A percentile compares a stretch with the other conserved stretches of the same genome.
Evolutionary conservation across 177 flowering plant species (phyloP).

Genomic region (Vitis hybrid): DNA sequence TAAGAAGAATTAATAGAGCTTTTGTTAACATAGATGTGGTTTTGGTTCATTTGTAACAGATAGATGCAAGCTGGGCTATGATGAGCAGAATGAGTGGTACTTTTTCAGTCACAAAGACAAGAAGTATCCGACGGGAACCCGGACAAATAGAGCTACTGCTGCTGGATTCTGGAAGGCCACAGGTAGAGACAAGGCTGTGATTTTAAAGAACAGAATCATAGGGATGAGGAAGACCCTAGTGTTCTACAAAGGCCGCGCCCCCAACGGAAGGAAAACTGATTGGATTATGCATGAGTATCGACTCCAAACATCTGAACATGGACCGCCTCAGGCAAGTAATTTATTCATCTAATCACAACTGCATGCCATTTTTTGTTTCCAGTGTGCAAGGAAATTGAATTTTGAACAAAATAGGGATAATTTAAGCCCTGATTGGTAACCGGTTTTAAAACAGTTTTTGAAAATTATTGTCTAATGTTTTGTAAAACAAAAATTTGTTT

Average conservation of each 20-base stretch:
- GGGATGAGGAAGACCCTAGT: conserved; percentile 95
- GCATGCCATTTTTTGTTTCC: background rate
- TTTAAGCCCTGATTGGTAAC: too few species aligned
- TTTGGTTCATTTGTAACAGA: conserved; percentile 31
- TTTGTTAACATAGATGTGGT: background rate
- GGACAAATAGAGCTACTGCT: conserved; percentile 85
- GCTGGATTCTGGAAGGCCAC: conserved; percentile 99
- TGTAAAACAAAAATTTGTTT: too few species aligned
- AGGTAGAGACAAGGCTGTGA: conserved; percentile 82
- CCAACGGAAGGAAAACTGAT: conserved; percentile 77
- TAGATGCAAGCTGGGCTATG: conserved; percentile 72
- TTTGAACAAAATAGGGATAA: too few species aligned
- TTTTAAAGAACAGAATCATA: conserved; percentile 61
- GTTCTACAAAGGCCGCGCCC: conserved; percentile 87
- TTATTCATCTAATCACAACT: background rate
- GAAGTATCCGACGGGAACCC: conserved; percentile 89
- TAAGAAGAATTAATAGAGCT: conserved; percentile 1
- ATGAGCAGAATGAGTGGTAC: conserved; percentile 88
- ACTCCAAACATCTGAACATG: conserved; percentile 65
- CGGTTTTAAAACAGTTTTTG: too few species aligned
- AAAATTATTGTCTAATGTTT: too few species aligned
- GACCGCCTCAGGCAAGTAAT: conserved; percentile 65
- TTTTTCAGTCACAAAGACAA: conserved; percentile 93
- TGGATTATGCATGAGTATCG: conserved; percentile 97
- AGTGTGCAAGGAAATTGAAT: too few species aligned